Evolutionary conservation across 2,329 filamentous ascomycete species (phyloP), one percentile per base, ranked within the genome.

Genomic region (Penicillium griseofulvum): DNA sequence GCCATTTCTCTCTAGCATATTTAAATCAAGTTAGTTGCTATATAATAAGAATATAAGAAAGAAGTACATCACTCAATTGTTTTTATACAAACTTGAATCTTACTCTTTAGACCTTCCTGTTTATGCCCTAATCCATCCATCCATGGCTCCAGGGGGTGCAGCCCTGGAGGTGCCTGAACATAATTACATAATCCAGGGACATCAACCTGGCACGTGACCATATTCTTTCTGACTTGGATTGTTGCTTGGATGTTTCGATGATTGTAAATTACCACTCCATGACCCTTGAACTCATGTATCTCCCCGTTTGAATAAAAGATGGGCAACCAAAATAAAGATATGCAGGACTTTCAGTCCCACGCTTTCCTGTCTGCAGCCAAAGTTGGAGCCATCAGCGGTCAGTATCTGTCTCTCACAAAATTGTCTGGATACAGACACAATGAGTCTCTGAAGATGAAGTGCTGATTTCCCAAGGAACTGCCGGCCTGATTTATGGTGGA

Each of bases 401-500:
- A 51, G 73, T 73, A 47, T 56, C 19, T 37, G 16, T 48, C 26
- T 33, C 28, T 52, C 34, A 10, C 16, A 50, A n/a, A 11, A 54
- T 34, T 52, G 36, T 52, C 60, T 55, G 49, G 36, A 39, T 44
- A 22, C 17, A 50, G 47, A 31, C 17, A 17, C 4, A 28, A 11
- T 12, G 10, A 26, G 45, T 44, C 31, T 3, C 29, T 52, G 14
- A 37, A 17, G 12, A 12, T 34, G 12, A 44, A 33, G 17, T 38
- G 19, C 47, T 61, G 7, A 61, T 31, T 1, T 36, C n/a, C 1
- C 11, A 45, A 61, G 64, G 59, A 51, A 60, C 77, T 24, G 77
- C 81, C 44, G 89, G 89, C 31, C 70, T 87, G 26, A 69, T 89
- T 29, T 78, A 84, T 49, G 88, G 88, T 34, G 86, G 88, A 49